Evolutionary conservation across 192 early-diverging fungal species (phyloP), one percentile per base, ranked within the genome.

Genomic region (Endogone sp.): DNA sequence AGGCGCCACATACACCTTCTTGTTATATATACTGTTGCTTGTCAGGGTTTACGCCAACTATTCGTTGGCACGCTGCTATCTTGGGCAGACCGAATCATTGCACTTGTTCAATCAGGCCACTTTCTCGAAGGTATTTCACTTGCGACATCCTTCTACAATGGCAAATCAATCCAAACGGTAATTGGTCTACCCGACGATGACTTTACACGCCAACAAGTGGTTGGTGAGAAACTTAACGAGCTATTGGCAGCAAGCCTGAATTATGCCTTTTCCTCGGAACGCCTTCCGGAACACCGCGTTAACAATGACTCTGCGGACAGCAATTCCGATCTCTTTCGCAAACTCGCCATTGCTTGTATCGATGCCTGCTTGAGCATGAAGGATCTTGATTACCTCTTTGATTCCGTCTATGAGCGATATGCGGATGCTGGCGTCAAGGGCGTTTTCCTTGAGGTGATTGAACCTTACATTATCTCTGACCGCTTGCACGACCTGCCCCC

Each of bases 181-280:
- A 79, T 85, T 37, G 82, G 90, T 57, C 56, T 89, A 25, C 84
- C 85, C 3, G 80, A 85, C 55, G 77, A 83, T 56, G 83, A 90
- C 74, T 67, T 75, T 27, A 71, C 73, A 24, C 74, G 86, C 0
- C 83, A 85, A 49, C 64, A 77, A 44, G 26, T 85, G 30, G 84
- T 87, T 2, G 81, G 86, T 3, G 82, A 85, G 57, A 79, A 82
- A 60, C 71, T 87, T 21, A 82, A 84, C 65, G 82, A 85, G 20
- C 75, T 87, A 26, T 64, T 87, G 27, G 74, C 66, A 6, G 79
- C 77, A 21, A 84, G 82, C 4, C 67, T 87, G 22, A 85, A 85
- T 62, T 84, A 85, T 55, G 76, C 83, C 0, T 87, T 87, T 64
- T 85, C 84, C 8, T 75, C 75, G 9, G 77, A 78, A 37, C 62